A percentile compares a stretch with the other conserved stretches of the same genome.
phyloP scores from a whole-genome alignment of 306 rosid genomes.

The Lotus japonicus region DNA sequence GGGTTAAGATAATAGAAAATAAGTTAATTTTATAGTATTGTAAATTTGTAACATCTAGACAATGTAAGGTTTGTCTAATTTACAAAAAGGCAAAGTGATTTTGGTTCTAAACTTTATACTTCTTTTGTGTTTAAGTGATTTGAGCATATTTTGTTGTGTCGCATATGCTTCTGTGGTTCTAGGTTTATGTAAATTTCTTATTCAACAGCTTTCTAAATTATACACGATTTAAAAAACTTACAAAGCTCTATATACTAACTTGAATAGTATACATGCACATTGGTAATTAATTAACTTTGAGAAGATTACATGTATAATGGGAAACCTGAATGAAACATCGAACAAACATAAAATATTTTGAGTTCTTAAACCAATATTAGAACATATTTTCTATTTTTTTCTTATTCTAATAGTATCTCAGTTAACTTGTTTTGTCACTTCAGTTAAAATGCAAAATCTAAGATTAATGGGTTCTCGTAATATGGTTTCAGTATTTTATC shows the following conservation, averaged over 20 bases:
- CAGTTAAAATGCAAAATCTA: background rate
- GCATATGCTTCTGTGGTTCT: background rate
- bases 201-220: background rate
- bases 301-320: background rate
- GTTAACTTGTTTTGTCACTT: background rate
- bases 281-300: background rate
- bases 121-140: background rate
- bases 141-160: background rate
- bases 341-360: background rate
- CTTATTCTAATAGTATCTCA: background rate
- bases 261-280: background rate
- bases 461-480: background rate
- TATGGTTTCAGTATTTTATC: background rate
- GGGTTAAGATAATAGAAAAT: background rate
- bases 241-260: background rate
- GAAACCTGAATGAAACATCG: background rate
- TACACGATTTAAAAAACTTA: background rate
- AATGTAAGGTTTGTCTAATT: background rate
- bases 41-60: background rate
- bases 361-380: background rate
- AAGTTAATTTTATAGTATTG: background rate
- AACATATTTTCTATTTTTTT: background rate
- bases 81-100: background rate
- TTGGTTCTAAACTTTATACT: background rate
- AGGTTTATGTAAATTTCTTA: background rate